Conservation (phyloP, 73 alveolate genomes). For the Durusdinium trenchii region DNA sequence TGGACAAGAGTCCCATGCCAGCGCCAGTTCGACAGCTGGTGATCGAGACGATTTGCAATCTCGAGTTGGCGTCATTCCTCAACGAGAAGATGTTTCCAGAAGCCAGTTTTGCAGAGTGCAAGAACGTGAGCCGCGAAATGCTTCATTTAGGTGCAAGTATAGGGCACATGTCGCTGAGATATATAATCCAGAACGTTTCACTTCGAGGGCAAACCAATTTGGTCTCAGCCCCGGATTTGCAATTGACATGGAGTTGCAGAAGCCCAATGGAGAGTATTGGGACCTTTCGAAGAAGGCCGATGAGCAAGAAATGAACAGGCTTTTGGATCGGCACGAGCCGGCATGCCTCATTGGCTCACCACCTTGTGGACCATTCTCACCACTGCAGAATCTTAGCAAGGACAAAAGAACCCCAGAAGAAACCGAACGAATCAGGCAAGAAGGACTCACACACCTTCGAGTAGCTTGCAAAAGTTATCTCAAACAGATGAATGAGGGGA, state of each 20-base stretch:
- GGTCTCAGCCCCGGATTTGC: not conserved
- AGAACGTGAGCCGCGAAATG: not conserved
- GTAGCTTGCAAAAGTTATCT: not conserved
- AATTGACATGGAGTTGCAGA: not conserved
- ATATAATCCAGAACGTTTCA: too few species aligned
- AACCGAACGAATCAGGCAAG: not conserved
- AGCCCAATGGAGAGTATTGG: slow-evolving; percentile 4
- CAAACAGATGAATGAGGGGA: not conserved
- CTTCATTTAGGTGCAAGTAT: not conserved
- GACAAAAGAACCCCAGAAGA: too few species aligned
- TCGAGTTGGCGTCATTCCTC: too few species aligned
- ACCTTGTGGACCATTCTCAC: not conserved
- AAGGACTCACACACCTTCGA: not conserved
- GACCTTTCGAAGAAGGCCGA: not conserved
- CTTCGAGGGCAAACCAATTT: not conserved
- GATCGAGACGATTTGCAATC: too few species aligned
- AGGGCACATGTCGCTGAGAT: too few species aligned
- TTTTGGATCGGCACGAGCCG: not conserved
- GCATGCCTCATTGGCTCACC: not conserved
- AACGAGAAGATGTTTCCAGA: not conserved
- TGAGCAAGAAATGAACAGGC: not conserved
- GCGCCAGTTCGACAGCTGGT: not conserved
- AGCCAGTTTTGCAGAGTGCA: not conserved
- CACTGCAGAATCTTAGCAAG: not conserved
- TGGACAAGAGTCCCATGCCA: not conserved